Evolutionary conservation across 1,139 yeast genomes (phyloP), one percentile per base, ranked within the genome.

Genomic region (Saccharomycopsis crataegensis): DNA sequence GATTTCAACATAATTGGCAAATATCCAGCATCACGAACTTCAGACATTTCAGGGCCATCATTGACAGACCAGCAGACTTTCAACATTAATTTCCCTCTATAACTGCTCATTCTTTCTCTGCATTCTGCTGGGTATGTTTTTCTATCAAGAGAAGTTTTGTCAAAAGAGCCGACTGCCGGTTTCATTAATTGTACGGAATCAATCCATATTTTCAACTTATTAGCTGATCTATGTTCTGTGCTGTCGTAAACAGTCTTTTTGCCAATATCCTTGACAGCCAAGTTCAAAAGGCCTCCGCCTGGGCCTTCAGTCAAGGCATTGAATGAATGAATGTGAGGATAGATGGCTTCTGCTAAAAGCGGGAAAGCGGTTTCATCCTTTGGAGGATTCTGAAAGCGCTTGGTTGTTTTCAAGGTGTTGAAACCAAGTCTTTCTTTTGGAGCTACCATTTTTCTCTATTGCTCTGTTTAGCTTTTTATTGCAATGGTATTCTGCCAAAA

Each of bases 291-390:
- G 4, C 97, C 97, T 40, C 93, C 95, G 52, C 76, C 81, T 34
- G 83, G 80, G 32, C 96, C 96, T 57, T 87, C 96, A 43, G 96
- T 86, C 56, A 93, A 76, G 12, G 97, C 98, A 74, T 93, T 86
- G 76, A 93, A 93, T 1, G 99, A 93, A 8, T 96, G 98, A 57
- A 94, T 78, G 67, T 93, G 99, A 11, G 99, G 99, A 57, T 82
- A 81, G 43, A 93, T 94, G 11, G 99, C 98, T 58, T 88, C 95
- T 57, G 79, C 78, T 47, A 94, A 77, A 50, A 90, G 72, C 7
- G 97, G 96, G 64, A 73, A 93, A 1, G 89, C 88, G 32, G 88
- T 76, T 65, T 86, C 79, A 62, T 87, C 96, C 71, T 81, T 83
- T 51, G 98, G 96, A 44, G 99, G 99, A 66, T 87, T 82, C 62